Base-by-base conservation (phyloP, 345 rosid species). In the Sonneratia alba region DNA sequence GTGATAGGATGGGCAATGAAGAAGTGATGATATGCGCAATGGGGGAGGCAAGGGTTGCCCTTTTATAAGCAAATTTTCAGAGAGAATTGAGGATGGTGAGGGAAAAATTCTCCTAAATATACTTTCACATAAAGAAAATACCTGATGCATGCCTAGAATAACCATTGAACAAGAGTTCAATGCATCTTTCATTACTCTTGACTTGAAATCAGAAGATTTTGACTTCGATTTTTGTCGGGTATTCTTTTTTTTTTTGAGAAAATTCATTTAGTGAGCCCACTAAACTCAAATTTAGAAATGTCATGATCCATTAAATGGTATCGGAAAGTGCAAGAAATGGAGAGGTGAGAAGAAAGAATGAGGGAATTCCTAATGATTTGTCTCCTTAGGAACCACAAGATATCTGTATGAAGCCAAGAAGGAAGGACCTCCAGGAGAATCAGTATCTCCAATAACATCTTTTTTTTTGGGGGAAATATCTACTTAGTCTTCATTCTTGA, bases 301-400 rank as follows among this genome's bases (percentile, higher is more conserved):
- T 27, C 32, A 27, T 27, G 1, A 27, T 27, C 32, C 32, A 27
- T 27, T 27, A 27, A 27, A 27, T 27, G 32, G 32, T 27, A 7
- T 57, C 6, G 21, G 21, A 3, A 57, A 21, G 32, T 4, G 21
- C 12, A 57, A 3, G 21, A 57, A 24, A 24, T n/a, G 22, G 63
- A 42, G 45, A 9, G 32, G 3, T n/a, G 27, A 72, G 74, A 71
- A 62, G 10, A 49, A 15, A 73, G 51, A 37, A 27, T 7, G 42
- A 61, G 51, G 51, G 78, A 83, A 63, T 64, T 32, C 83, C 80
- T 48, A 62, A 13, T 63, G 95, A 88, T 84, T 85, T 87, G 87
- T 89, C 85, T 71, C 84, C 72, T 76, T 75, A 68, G 76, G 77
- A 83, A 79, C 91, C 87, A 83, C 85, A 82, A 55, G 76, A 75